Conservation (phyloP, 768 basidiomycete species). For the Mycena filopes region DNA sequence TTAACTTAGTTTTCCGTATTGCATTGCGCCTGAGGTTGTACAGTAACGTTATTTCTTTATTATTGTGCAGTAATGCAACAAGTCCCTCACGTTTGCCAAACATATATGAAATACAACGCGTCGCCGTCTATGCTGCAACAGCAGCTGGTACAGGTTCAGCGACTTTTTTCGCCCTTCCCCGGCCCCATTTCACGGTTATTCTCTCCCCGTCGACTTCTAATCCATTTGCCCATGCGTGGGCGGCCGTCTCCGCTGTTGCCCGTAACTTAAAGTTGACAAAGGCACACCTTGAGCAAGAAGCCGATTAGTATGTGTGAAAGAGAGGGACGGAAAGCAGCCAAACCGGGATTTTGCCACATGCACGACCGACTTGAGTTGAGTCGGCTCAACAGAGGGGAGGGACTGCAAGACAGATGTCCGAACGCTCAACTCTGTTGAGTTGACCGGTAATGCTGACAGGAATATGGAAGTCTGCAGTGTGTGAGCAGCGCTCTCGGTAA, state of each 20-base stretch:
- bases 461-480: slow-evolving; percentile 82
- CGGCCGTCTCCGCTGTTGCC: slow-evolving; percentile 84
- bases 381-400: slow-evolving; percentile 69
- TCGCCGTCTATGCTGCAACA: slow-evolving; percentile 12
- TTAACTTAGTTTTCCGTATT: slow-evolving; percentile 10
- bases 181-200: slow-evolving; percentile 88
- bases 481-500: background rate
- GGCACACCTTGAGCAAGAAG: slow-evolving; percentile 73
- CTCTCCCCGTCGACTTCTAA: slow-evolving; percentile 85
- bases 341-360: slow-evolving; percentile 85
- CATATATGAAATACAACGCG: slow-evolving; percentile 10
- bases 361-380: slow-evolving; percentile 84
- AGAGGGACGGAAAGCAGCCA: slow-evolving; percentile 27
- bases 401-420: slow-evolving; percentile 78
- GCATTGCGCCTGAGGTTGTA: background rate
- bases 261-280: slow-evolving; percentile 95
- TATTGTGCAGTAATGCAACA: slow-evolving; percentile 17
- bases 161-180: slow-evolving; percentile 61
- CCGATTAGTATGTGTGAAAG: background rate
- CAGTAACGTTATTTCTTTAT: slow-evolving; percentile 23
- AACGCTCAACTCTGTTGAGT: slow-evolving; percentile 77
- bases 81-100: background rate
- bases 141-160: slow-evolving; percentile 41
- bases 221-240: slow-evolving; percentile 90
- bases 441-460: slow-evolving; percentile 76